Evolutionary conservation across 169 alveolate genomes (phyloP).

Genomic region (Babesia ovata): DNA sequence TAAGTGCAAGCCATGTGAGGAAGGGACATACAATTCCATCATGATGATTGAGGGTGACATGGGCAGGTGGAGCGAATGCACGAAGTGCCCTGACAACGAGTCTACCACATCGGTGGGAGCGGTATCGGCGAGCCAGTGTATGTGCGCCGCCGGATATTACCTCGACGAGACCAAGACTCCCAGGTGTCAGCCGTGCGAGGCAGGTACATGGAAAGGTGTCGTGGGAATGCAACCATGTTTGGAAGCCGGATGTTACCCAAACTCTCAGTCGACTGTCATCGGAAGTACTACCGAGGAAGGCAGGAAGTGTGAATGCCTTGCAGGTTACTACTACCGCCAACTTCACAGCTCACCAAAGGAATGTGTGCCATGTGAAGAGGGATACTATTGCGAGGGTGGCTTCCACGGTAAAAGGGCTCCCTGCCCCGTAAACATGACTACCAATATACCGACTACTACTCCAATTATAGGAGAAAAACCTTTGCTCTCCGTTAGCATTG

Average conservation of each 20-base stretch:
- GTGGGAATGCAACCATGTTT: conserved; percentile 69
- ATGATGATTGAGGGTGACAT: conserved; percentile 49
- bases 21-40: conserved; percentile 79
- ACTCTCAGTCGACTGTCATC: conserved; percentile 57
- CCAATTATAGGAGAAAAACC: conserved; percentile 4
- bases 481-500: conserved; percentile 1
- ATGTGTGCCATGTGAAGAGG: conserved; percentile 75
- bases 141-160: conserved; percentile 82
- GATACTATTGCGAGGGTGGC: conserved; percentile 76
- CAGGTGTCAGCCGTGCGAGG: conserved; percentile 70
- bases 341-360: conserved; percentile 62
- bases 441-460: conserved; percentile 12
- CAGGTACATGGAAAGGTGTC: conserved; percentile 78
- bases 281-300: conserved; percentile 78
- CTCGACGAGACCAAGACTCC: conserved; percentile 6
- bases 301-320: conserved; percentile 68
- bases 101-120: conserved; percentile 77
- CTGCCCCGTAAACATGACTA: conserved; percentile 76
- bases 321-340: conserved; percentile 72
- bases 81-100: conserved; percentile 72
- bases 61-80: conserved; percentile 35
- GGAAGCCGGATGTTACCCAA: conserved; percentile 70
- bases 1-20: conserved; percentile 74
- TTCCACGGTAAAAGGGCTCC: conserved; percentile 52
- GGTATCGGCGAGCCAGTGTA: conserved; percentile 74